Evolutionary conservation across 768 basidiomycete species (phyloP).

Genomic region (Mycena galopus): DNA sequence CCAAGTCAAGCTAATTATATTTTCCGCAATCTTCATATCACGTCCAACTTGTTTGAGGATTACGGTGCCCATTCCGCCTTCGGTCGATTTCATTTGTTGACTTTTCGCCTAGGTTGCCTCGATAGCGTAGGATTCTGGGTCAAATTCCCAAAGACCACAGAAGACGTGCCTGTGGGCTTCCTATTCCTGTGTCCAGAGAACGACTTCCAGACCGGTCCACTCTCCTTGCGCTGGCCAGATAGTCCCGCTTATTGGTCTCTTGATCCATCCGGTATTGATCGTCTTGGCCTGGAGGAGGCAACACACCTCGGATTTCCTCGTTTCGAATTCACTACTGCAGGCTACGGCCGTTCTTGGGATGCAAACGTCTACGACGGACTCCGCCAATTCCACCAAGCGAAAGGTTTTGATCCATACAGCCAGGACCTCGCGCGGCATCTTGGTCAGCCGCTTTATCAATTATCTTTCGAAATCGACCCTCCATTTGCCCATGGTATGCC

Average conservation of each 20-base stretch:
- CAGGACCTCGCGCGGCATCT: not conserved
- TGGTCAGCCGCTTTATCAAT: not conserved
- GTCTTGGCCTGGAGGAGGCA: not conserved
- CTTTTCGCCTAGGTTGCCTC: not conserved
- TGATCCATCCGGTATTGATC: not conserved
- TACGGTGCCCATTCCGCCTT: not conserved
- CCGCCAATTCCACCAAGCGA: not conserved
- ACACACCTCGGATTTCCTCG: not conserved
- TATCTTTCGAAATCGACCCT: not conserved
- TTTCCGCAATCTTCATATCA: constrained; percentile 1
- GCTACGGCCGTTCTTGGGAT: not conserved
- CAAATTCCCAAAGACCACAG: not conserved
- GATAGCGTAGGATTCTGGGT: not conserved
- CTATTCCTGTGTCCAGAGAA: not conserved
- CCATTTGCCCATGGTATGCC: not conserved
- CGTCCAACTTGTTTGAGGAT: not conserved
- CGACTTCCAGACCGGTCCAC: not conserved
- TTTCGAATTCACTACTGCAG: not conserved
- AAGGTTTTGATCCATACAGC: not conserved
- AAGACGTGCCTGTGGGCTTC: not conserved
- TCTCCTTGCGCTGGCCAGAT: not conserved
- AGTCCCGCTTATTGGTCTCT: constrained; percentile 11
- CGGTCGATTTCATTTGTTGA: not conserved
- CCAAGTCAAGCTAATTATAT: constrained; percentile 18
- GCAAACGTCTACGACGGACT: not conserved